A percentile compares a stretch with the other conserved stretches of the same genome.
Conservation (phyloP, 257 asterid species). For the Mitragyna speciosa region DNA sequence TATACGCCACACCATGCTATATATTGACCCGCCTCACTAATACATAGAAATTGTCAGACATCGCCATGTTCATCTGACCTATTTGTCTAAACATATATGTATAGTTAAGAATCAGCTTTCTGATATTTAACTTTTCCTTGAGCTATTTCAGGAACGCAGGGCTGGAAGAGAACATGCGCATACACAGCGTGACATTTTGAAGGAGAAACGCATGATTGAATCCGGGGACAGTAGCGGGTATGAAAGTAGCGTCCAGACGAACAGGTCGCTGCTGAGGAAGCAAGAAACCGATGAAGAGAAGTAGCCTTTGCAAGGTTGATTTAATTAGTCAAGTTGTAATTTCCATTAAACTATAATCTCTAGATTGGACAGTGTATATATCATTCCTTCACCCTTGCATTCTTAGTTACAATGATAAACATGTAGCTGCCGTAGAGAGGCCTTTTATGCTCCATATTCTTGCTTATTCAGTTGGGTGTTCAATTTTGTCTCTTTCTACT, state of each 20-base stretch:
- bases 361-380: slow-evolving; percentile 43
- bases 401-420: slow-evolving; percentile 19
- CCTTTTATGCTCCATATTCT: neutral
- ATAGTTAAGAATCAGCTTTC: neutral
- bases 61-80: neutral
- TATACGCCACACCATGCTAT: neutral
- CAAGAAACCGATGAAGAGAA: slow-evolving; percentile 65
- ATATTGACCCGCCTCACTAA: neutral
- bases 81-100: neutral
- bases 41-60: neutral
- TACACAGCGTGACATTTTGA: slow-evolving; percentile 36
- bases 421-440: slow-evolving; percentile 29
- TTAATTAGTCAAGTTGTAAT: slow-evolving; percentile 3
- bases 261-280: slow-evolving; percentile 47
- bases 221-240: slow-evolving; percentile 88
- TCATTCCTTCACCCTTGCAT: slow-evolving; percentile 29
- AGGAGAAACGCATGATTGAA: slow-evolving; percentile 50
- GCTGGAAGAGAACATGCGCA: slow-evolving; percentile 48
- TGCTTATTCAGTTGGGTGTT: slow-evolving; percentile 32
- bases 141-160: slow-evolving; percentile 58
- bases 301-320: slow-evolving; percentile 28
- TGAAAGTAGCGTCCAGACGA: slow-evolving; percentile 73
- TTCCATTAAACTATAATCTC: slow-evolving; percentile 15
- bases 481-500: slow-evolving; percentile 21
- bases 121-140: neutral